These are phyloP conservation scores for Aristolochia californica DNA, from an alignment of 164 flowering plant species.

Conservation along the genomic window DNA sequence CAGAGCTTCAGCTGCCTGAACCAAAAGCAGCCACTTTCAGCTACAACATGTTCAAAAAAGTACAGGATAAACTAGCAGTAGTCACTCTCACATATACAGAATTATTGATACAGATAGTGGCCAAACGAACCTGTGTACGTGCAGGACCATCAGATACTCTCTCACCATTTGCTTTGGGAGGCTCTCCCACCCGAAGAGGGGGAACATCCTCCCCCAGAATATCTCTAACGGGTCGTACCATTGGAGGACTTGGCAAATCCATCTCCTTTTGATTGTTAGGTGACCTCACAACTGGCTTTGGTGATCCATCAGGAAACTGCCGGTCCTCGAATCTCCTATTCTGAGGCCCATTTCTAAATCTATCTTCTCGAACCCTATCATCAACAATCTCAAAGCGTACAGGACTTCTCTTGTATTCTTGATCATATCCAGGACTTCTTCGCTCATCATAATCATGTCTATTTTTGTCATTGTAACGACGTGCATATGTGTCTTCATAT, in stretches of 20 bases:
- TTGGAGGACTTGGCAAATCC: conserved; percentile 56
- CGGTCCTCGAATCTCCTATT: conserved; percentile 47
- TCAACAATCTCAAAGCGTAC: conserved; percentile 58
- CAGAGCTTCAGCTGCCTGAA: no score
- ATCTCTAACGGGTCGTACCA: conserved; percentile 83
- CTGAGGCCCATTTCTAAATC: conserved; percentile 57
- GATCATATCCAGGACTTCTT: conserved; percentile 77
- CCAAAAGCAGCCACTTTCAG: no score
- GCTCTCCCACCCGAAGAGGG: conserved; percentile 71
- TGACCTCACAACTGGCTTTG: conserved; percentile 49
- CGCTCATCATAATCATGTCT: conserved; percentile 35
- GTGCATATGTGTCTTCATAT: conserved; percentile 59
- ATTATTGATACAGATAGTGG: no score
- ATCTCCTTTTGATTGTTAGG: conserved; percentile 53
- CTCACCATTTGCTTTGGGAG: conserved; percentile 65
- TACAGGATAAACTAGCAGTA: no score
- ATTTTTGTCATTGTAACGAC: conserved; percentile 44
- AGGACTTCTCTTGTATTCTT: conserved; percentile 63
- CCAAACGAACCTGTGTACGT: conserved; percentile 41
- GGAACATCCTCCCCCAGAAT: conserved; percentile 74
- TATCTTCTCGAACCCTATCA: conserved; percentile 90
- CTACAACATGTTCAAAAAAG: no score
- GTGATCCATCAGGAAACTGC: conserved; percentile 47
- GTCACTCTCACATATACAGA: no score
- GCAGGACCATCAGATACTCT: conserved; percentile 35